Evolutionary conservation across 2,329 filamentous ascomycete genomes (phyloP).

Genomic region (Gliomastix tumulicola): DNA sequence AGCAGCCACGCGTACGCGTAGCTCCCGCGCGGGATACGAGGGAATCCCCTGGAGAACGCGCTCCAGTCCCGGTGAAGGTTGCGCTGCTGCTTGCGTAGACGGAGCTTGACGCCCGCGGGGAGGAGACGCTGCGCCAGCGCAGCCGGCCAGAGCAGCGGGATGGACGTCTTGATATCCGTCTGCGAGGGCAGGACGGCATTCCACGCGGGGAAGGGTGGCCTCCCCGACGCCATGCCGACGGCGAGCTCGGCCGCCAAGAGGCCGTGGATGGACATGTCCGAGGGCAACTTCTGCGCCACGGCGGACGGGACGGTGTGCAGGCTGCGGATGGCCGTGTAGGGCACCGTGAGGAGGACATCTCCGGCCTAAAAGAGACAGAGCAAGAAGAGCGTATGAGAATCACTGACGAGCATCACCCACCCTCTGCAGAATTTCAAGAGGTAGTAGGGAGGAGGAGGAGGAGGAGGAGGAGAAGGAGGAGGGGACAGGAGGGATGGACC

Average conservation of each 20-base stretch:
- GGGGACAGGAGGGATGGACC: too few relatives aligned
- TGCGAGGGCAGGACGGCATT: conserved; percentile 58
- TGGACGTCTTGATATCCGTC: conserved; percentile 44
- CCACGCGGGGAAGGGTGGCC: conserved; percentile 53
- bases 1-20: conserved; percentile 45
- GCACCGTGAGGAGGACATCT: conserved; percentile 59
- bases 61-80: conserved; percentile 34
- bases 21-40: conserved; percentile 17
- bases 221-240: conserved; percentile 34
- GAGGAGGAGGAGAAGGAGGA: too few relatives aligned
- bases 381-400: not conserved
- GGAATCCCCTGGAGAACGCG: conserved; percentile 19
- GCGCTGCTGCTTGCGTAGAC: conserved; percentile 45
- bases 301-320: conserved; percentile 48
- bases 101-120: conserved; percentile 30
- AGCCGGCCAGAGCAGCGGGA: conserved; percentile 37
- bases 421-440: conserved; percentile 6
- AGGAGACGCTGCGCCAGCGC: conserved; percentile 38
- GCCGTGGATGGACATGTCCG: conserved; percentile 58
- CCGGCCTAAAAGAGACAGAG: conserved; percentile 19
- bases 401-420: too few relatives aligned
- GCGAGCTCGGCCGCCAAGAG: conserved; percentile 64
- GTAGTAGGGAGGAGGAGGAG: too few relatives aligned
- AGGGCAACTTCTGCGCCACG: conserved; percentile 45
- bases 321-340: conserved; percentile 56